phyloP scores from a whole-genome alignment of 139 green algal species.

The Parachlorella kessleri region DNA sequence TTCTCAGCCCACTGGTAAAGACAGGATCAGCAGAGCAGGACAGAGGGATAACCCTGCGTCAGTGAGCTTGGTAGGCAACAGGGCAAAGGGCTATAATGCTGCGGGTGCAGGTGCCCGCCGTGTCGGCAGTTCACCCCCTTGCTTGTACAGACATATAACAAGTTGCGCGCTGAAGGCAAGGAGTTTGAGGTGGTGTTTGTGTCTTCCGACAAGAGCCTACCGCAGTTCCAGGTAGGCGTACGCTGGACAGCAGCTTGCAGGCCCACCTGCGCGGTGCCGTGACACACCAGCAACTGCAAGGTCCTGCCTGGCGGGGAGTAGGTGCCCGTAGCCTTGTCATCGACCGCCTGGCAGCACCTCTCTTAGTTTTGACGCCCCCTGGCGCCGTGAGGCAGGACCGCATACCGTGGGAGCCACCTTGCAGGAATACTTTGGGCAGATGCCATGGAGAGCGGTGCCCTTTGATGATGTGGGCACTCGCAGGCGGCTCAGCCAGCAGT shows the following conservation, averaged over 20 bases:
- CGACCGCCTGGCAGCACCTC: too few relatives aligned
- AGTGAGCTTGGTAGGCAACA: background rate
- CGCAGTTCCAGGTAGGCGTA: conserved; percentile 1
- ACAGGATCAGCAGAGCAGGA: background rate
- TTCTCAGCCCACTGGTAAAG: conserved; percentile 25
- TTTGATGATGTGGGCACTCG: background rate
- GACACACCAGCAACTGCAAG: too few relatives aligned
- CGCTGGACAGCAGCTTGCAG: too few relatives aligned
- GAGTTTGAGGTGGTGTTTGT: conserved; percentile 32
- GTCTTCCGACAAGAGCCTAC: background rate
- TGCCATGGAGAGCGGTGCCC: conserved; percentile 25
- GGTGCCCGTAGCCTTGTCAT: too few relatives aligned
- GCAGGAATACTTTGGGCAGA: conserved; percentile 21
- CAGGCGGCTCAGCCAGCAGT: background rate
- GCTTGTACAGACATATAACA: conserved; percentile 5
- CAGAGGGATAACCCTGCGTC: background rate
- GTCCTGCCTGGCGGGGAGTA: too few relatives aligned
- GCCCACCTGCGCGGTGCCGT: too few relatives aligned
- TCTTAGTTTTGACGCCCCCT: too few relatives aligned
- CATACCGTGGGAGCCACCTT: too few relatives aligned
- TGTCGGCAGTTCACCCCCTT: conserved; percentile 26
- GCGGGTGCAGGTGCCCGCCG: conserved; percentile 23
- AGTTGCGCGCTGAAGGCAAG: background rate
- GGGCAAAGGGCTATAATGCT: too few relatives aligned
- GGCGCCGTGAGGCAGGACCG: too few relatives aligned